phyloP scores from a whole-genome alignment of 352 stramenopile species.

The Blastocystis sp. region DNA sequence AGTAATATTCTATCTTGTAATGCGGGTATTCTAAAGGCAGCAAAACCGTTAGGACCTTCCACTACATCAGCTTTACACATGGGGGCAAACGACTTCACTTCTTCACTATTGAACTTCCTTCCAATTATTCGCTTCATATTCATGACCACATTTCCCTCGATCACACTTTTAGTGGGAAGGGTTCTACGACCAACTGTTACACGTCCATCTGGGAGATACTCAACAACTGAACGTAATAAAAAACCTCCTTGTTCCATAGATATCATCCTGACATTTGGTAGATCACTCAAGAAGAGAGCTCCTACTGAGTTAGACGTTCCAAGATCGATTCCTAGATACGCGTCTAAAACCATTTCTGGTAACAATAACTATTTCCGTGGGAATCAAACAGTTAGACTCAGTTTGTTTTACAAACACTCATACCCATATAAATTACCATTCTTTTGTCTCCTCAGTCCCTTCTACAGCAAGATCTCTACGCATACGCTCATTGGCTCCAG shows the following conservation, averaged over 20 bases:
- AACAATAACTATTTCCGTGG: background rate
- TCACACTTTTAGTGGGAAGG: background rate
- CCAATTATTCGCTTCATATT: conserved; percentile 22
- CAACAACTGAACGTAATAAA: conserved; percentile 16
- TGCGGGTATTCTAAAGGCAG: background rate
- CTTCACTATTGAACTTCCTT: background rate
- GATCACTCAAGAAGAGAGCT: background rate
- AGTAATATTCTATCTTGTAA: background rate
- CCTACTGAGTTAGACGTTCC: background rate
- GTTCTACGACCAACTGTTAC: background rate
- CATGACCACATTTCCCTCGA: background rate
- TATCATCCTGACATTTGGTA: background rate
- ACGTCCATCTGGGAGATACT: background rate
- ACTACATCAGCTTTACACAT: conserved; percentile 12
- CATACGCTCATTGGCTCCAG: conserved; percentile 12
- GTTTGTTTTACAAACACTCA: conserved; percentile 7
- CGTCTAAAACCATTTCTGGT: too few relatives aligned
- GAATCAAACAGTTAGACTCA: background rate
- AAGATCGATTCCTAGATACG: conserved; percentile 13
- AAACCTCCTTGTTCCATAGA: background rate
- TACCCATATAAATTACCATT: conserved; percentile 49
- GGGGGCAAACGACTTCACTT: too few relatives aligned
- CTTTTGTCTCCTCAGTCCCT: background rate
- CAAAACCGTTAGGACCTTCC: background rate
- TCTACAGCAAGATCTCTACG: background rate